Percentiles rank a stretch among this genome's conserved stretches.
phyloP scores from a whole-genome alignment of 306 rosid genomes.

The Urtica urens region DNA sequence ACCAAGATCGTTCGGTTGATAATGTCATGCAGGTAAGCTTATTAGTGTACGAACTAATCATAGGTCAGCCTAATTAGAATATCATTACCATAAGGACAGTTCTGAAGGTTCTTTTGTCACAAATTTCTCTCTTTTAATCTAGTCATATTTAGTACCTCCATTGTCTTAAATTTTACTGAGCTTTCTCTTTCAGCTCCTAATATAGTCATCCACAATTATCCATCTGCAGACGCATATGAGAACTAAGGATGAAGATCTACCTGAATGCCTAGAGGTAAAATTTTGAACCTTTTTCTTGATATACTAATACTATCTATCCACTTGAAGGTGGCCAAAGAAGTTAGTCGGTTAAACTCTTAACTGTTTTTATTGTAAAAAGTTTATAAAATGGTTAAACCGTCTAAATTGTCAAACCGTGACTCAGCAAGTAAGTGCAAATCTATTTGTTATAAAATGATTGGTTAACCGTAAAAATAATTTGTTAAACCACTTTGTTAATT shows the following conservation, averaged over 20 bases:
- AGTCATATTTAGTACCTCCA: background rate
- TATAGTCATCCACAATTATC: background rate
- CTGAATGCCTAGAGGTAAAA: slow-evolving; percentile 68
- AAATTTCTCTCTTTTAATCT: background rate
- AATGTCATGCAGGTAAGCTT: slow-evolving; percentile 48
- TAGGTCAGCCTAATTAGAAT: too few relatives aligned
- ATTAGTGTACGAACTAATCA: background rate
- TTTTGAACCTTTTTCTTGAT: too few relatives aligned
- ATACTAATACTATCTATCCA: too few relatives aligned
- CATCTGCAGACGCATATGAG: slow-evolving; percentile 80
- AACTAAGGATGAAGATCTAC: slow-evolving; percentile 57
- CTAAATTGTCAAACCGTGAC: too few relatives aligned
- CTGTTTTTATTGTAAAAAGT: too few relatives aligned
- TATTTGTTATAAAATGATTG: too few relatives aligned
- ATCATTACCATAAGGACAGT: background rate
- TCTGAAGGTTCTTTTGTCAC: background rate
- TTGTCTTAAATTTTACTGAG: background rate
- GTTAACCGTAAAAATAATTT: too few relatives aligned
- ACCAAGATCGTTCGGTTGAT: slow-evolving; percentile 33
- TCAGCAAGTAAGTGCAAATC: too few relatives aligned
- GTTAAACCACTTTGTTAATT: too few relatives aligned
- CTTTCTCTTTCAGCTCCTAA: slow-evolving; percentile 2
- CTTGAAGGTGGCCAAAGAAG: too few relatives aligned
- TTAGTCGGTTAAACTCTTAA: too few relatives aligned
- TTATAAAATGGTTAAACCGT: too few relatives aligned